A percentile compares a stretch with the other conserved stretches of the same genome.
phyloP scores from a whole-genome alignment of 805 yeast genomes.

The Kodamaea restingae region DNA sequence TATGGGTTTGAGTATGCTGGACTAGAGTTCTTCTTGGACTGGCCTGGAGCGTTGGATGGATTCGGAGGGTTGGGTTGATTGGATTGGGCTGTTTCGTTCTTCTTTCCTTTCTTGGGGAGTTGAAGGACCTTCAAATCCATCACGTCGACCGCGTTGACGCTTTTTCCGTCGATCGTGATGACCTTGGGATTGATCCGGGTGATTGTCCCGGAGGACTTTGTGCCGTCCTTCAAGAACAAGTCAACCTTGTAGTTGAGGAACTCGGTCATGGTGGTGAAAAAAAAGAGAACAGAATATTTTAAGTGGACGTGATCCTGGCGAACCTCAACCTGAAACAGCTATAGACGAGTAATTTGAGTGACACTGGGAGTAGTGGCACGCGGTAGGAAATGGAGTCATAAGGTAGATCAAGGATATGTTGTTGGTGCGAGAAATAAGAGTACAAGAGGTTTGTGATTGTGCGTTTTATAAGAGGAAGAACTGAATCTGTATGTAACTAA shows the following conservation, averaged over 20 bases:
- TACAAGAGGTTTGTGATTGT: no score
- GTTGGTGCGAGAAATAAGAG: no score
- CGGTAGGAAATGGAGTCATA: no score
- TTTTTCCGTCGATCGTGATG: constrained; percentile 23
- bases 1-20: background rate
- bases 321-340: no score
- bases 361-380: no score
- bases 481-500: no score
- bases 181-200: constrained; percentile 26
- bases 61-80: background rate
- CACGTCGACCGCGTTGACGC: constrained; percentile 36
- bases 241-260: constrained; percentile 40
- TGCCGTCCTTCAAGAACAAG: constrained; percentile 36
- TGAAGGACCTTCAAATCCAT: constrained; percentile 54
- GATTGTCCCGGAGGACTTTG: constrained; percentile 31
- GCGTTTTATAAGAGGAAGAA: no score
- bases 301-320: no score
- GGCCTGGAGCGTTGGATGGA: constrained; percentile 1
- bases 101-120: constrained; percentile 34
- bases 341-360: no score
- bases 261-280: constrained; percentile 28
- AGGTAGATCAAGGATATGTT: no score
- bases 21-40: background rate
- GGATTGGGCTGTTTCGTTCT: background rate
- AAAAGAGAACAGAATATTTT: no score